These are phyloP conservation scores for Hypoxylon sp. DNA, from an alignment of 2,329 filamentous ascomycete species.

Conservation along the genomic window DNA sequence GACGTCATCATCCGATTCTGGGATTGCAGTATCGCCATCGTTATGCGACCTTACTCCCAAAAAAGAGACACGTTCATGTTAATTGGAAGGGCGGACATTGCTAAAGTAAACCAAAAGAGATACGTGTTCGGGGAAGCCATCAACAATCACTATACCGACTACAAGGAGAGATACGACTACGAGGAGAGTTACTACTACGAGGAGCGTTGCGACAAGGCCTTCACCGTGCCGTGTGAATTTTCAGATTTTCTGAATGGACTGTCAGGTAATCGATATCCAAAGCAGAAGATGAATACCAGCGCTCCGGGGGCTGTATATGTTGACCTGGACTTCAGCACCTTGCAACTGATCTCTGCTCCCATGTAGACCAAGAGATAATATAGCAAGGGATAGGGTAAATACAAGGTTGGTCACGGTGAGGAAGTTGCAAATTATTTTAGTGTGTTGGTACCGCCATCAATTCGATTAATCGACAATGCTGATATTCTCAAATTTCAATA, in stretches of 20 bases:
- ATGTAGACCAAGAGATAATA: neutral
- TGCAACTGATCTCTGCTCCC: conserved; percentile 17
- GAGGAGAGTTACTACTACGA: no score
- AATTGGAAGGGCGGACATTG: conserved; percentile 11
- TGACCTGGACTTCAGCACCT: conserved; percentile 12
- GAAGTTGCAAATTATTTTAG: neutral
- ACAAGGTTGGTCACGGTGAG: neutral
- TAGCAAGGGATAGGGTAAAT: neutral
- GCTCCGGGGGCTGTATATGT: conserved; percentile 9
- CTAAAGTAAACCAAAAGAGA: no score
- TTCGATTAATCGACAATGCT: neutral
- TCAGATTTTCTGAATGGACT: neutral
- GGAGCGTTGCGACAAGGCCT: no score
- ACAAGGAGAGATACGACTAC: no score
- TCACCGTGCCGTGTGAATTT: no score
- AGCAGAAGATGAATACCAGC: neutral
- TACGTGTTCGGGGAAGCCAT: no score
- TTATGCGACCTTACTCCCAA: conserved; percentile 17
- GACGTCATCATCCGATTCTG: conserved; percentile 25
- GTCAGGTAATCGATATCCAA: neutral
- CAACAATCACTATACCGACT: no score
- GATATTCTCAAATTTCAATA: neutral
- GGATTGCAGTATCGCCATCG: conserved; percentile 10
- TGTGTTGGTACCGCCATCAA: neutral
- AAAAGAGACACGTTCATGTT: neutral